A percentile compares a stretch with the other conserved stretches of the same genome.
Conservation (phyloP, 1,139 yeast genomes). For the Taphrina wiesneri region DNA sequence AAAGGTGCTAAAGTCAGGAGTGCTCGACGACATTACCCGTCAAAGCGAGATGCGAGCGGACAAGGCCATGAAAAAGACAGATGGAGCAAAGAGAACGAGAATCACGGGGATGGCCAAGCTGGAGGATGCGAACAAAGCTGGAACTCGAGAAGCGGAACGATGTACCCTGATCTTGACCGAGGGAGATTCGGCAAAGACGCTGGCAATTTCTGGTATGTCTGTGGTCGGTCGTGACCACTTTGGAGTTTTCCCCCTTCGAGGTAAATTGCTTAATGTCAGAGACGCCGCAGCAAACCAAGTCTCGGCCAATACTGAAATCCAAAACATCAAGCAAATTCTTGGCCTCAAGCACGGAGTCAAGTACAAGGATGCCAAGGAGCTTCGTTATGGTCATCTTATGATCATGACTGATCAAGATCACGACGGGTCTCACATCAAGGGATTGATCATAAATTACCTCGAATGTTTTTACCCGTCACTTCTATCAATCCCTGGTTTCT, state of each 20-base stretch:
- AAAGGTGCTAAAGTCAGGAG: slow-evolving; percentile 72
- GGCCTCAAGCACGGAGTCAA: slow-evolving; percentile 91
- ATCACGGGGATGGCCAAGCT: slow-evolving; percentile 86
- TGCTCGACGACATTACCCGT: slow-evolving; percentile 76
- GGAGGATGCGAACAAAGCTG: slow-evolving; percentile 96
- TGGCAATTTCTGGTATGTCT: slow-evolving; percentile 91
- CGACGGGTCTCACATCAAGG: slow-evolving; percentile 98
- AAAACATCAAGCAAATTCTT: slow-evolving; percentile 90
- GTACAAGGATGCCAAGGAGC: slow-evolving; percentile 69
- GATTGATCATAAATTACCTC: slow-evolving; percentile 86
- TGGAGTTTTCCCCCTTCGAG: slow-evolving; percentile 94
- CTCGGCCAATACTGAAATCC: slow-evolving; percentile 88
- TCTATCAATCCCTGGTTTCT: slow-evolving; percentile 84
- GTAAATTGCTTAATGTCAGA: slow-evolving; percentile 90
- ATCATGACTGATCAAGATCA: slow-evolving; percentile 99
- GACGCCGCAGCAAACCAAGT: slow-evolving; percentile 96
- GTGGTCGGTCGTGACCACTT: slow-evolving; percentile 95
- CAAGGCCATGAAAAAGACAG: slow-evolving; percentile 84
- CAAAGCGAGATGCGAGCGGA: slow-evolving; percentile 87
- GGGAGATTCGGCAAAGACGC: slow-evolving; percentile 93
- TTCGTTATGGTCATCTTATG: slow-evolving; percentile 96
- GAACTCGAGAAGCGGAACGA: slow-evolving; percentile 85
- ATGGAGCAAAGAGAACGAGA: slow-evolving; percentile 80
- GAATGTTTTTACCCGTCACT: slow-evolving; percentile 95
- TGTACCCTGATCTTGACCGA: slow-evolving; percentile 93